Percentiles rank a stretch among this genome's conserved stretches.
phyloP scores from a whole-genome alignment of 768 basidiomycete species.

The Clavaria fumosa region DNA sequence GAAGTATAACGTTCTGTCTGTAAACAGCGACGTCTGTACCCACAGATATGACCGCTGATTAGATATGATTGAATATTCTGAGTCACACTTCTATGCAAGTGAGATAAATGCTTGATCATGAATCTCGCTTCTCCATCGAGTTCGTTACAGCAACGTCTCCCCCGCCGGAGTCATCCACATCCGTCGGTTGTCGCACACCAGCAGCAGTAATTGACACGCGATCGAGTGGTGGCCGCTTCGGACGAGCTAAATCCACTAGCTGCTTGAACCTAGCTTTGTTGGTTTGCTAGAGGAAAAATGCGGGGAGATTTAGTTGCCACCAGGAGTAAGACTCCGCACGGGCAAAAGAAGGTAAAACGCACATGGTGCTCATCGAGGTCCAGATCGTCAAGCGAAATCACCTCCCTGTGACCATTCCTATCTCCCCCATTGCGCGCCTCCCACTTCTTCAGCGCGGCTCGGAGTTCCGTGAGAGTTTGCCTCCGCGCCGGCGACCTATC shows the following conservation, averaged over 20 bases:
- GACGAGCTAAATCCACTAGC: conserved; percentile 23
- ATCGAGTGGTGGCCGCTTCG: conserved; percentile 11
- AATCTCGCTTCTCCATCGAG: conserved; percentile 21
- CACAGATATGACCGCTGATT: background rate
- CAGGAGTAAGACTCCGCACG: background rate
- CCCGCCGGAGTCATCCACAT: conserved; percentile 10
- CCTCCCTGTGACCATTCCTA: conserved; percentile 19
- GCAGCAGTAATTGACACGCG: conserved; percentile 11
- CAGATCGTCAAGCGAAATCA: no score
- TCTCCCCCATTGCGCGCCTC: conserved; percentile 35
- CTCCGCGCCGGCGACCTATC: conserved; percentile 35
- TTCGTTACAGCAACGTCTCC: conserved; percentile 20
- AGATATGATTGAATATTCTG: background rate
- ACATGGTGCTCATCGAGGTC: conserved; percentile 31
- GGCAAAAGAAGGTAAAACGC: background rate
- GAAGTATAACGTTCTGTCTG: background rate
- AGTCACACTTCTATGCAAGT: no score
- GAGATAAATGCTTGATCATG: no score
- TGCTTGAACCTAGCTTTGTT: conserved; percentile 26
- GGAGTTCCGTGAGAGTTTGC: conserved; percentile 31
- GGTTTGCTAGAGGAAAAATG: conserved; percentile 17
- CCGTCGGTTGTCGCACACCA: conserved; percentile 5
- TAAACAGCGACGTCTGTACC: background rate
- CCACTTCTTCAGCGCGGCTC: conserved; percentile 39
- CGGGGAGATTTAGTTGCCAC: conserved; percentile 4